Evolutionary conservation across 805 yeast species (phyloP), one percentile per base, ranked within the genome.

Genomic region (Yueomyces sp.): DNA sequence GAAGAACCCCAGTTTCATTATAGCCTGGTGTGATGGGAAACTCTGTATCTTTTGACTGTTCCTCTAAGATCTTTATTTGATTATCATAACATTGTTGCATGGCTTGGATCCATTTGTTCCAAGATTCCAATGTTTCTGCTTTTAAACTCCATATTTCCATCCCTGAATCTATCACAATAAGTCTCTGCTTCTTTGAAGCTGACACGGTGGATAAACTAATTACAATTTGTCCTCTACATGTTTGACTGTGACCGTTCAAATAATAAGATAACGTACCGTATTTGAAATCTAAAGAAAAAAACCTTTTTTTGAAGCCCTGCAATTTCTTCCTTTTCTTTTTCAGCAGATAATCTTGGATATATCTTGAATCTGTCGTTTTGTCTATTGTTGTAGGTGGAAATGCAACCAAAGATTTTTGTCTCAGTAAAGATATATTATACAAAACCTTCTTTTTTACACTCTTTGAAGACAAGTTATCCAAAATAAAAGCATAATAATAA

Each of bases 61-160:
- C 28, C 9, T 36, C 37, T 39, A 33, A 19, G 28, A 7, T 42
- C 44, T 12, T 38, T 4, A 19, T 31, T 12, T 47, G 49, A 28
- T 50, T 49, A 4, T 57, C 56, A 45, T 54, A 59, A 43, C 64
- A 60, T 7, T 49, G 45, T 44, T 85, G 81, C 49, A 88, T 73
- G 2, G 95, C 94, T 42, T 77, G 72, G 11, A 82, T 74, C 98
- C 98, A 92, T 4, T 74, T 69, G 34, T 77, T 73, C 72, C 86
- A 92, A 49, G 83, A 88, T 5, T 70, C 67, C 8, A 63, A 62
- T 45, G 70, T 76, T 40, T 69, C 64, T 0, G 96, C 84, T 53
- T 83, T 85, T 47, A 90, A 67, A 36, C 77, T 78, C 97, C 97
- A 90, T 7, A 84, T 79, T 59, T 90, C 97, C 77, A 90, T 79